A percentile compares a stretch with the other conserved stretches of the same genome.
Evolutionary conservation across 2,329 filamentous ascomycete species (phyloP).

Genomic region (Zymoseptoria ardabiliae): DNA sequence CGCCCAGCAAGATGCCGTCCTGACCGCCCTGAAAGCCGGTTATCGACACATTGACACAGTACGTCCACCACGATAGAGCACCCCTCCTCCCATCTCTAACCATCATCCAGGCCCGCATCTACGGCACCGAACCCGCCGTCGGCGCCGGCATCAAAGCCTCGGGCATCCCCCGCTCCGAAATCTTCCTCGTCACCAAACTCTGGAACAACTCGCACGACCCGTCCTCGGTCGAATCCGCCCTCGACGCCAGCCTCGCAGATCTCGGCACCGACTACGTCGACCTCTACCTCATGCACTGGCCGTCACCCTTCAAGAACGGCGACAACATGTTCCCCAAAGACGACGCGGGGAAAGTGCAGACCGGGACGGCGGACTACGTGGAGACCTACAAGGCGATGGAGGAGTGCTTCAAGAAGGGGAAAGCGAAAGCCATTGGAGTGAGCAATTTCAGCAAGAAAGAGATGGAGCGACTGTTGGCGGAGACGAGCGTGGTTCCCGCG

Average conservation of each 20-base stretch:
- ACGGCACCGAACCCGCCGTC: conserved; percentile 57
- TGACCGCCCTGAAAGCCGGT: conserved; percentile 41
- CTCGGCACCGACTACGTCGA: conserved; percentile 61
- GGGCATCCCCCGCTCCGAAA: conserved; percentile 55
- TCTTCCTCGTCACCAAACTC: conserved; percentile 62
- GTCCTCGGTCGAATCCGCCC: conserved; percentile 55
- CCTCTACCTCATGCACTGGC: conserved; percentile 64
- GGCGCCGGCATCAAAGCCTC: conserved; percentile 57
- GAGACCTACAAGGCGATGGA: conserved; percentile 46
- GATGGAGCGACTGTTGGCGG: conserved; percentile 40
- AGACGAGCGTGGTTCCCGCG: conserved; percentile 35
- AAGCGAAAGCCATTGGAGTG: conserved; percentile 46
- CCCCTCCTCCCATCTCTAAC: neutral
- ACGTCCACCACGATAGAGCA: neutral
- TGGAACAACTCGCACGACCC: conserved; percentile 59
- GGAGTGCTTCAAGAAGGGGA: conserved; percentile 25
- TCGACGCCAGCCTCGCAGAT: conserved; percentile 52
- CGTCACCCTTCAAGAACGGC: conserved; percentile 47
- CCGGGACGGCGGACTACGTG: conserved; percentile 42
- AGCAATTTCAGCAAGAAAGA: conserved; percentile 46
- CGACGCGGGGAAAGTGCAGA: conserved; percentile 35
- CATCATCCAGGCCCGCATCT: conserved; percentile 20
- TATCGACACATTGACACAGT: conserved; percentile 49
- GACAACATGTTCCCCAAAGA: conserved; percentile 41
- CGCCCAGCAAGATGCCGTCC: conserved; percentile 43